Percentiles rank a stretch among this genome's conserved stretches.
Evolutionary conservation across 139 green algal genomes (phyloP).

Genomic region (Micractinium conductrix): DNA sequence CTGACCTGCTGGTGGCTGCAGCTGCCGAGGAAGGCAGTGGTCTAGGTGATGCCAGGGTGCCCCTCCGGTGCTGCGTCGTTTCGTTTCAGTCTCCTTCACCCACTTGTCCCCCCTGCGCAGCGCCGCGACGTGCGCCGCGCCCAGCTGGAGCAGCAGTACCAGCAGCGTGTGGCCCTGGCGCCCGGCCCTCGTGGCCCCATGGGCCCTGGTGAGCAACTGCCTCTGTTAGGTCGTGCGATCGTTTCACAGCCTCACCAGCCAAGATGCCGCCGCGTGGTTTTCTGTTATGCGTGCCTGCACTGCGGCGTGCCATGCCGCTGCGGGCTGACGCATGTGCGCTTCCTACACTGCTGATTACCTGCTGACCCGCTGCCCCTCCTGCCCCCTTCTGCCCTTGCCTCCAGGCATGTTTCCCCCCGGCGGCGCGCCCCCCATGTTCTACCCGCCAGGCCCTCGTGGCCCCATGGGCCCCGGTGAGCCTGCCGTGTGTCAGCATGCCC

Average conservation of each 20-base stretch:
- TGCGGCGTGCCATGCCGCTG: no score
- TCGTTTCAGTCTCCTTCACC: neutral
- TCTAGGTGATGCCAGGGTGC: neutral
- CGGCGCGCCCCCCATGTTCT: slow-evolving; percentile 53
- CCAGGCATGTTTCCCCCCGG: slow-evolving; percentile 40
- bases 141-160: slow-evolving; percentile 81
- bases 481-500: neutral
- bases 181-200: slow-evolving; percentile 52
- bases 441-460: slow-evolving; percentile 33
- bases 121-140: slow-evolving; percentile 79
- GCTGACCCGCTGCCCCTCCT: no score
- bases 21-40: neutral
- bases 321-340: no score
- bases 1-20: no score
- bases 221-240: no score
- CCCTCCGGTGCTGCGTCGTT: neutral
- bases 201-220: no score
- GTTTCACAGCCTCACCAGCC: no score
- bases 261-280: no score
- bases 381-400: no score
- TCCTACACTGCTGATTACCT: no score
- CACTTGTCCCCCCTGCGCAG: slow-evolving; percentile 50
- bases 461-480: slow-evolving; percentile 21
- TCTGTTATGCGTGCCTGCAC: no score
- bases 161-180: slow-evolving; percentile 42